These are phyloP conservation scores for Orbilia quercus DNA, from an alignment of 2,329 filamentous ascomycete species.

Conservation along the genomic window DNA sequence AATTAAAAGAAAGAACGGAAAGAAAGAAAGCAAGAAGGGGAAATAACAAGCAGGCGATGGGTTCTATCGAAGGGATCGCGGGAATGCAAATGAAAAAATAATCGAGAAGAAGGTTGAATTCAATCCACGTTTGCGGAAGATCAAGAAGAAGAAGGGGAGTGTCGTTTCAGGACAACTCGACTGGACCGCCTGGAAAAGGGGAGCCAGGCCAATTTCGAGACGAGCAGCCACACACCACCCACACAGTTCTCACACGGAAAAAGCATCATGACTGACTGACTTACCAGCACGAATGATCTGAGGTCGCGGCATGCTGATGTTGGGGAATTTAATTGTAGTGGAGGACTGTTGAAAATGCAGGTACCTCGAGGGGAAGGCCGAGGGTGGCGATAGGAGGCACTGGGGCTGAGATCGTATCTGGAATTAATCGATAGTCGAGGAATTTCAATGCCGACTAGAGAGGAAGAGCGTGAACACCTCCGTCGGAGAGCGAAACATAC, in stretches of 20 bases:
- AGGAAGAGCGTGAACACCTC: neutral
- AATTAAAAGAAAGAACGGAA: conserved; percentile 3
- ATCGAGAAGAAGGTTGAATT: conserved; percentile 34
- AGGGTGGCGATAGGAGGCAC: neutral
- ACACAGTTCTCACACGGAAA: conserved; percentile 55
- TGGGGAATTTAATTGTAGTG: conserved; percentile 44
- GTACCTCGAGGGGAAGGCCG: conserved; percentile 25
- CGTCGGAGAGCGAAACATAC: neutral
- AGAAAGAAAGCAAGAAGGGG: no score
- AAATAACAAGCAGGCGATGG: conserved; percentile 19
- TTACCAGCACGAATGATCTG: conserved; percentile 70
- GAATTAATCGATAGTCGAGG: conserved; percentile 51
- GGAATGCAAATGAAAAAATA: conserved; percentile 51
- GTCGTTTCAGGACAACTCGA: conserved; percentile 57
- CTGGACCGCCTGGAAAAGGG: conserved; percentile 46
- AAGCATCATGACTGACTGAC: conserved; percentile 46
- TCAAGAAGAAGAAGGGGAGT: conserved; percentile 51
- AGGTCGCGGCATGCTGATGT: conserved; percentile 67
- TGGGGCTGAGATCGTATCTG: conserved; percentile 35
- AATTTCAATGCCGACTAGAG: conserved; percentile 20
- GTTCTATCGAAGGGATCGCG: conserved; percentile 49
- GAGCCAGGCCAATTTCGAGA: conserved; percentile 54
- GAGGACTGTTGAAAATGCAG: conserved; percentile 55
- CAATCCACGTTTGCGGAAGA: conserved; percentile 55
- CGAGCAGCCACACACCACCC: conserved; percentile 51